phyloP scores from a whole-genome alignment of 805 yeast genomes.

The Candida quercuum region DNA sequence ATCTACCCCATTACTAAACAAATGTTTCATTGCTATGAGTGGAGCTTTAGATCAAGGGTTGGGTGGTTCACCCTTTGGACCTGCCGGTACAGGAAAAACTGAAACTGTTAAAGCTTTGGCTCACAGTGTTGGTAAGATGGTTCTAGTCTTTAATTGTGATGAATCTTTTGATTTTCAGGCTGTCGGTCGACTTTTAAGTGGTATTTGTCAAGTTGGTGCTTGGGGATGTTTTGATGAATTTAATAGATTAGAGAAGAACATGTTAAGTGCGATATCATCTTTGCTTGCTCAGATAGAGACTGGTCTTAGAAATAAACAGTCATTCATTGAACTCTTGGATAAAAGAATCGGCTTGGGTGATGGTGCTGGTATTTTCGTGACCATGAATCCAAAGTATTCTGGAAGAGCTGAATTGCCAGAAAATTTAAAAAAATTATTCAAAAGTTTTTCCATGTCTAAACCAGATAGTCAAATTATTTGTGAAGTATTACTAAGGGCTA shows the following conservation, averaged over 20 bases:
- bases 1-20: slow-evolving; percentile 64
- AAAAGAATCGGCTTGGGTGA: slow-evolving; percentile 32
- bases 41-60: slow-evolving; percentile 66
- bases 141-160: slow-evolving; percentile 86
- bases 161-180: slow-evolving; percentile 79
- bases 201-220: slow-evolving; percentile 77
- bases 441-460: slow-evolving; percentile 64
- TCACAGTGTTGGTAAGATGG: slow-evolving; percentile 71
- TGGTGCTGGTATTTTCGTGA: slow-evolving; percentile 72
- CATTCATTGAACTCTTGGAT: slow-evolving; percentile 37
- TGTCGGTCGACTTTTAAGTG: slow-evolving; percentile 70
- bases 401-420: slow-evolving; percentile 85
- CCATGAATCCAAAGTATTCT: slow-evolving; percentile 85
- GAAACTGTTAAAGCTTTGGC: slow-evolving; percentile 86
- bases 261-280: slow-evolving; percentile 80
- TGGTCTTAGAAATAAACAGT: slow-evolving; percentile 31
- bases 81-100: slow-evolving; percentile 97
- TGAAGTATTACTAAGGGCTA: slow-evolving; percentile 64
- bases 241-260: slow-evolving; percentile 66
- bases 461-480: slow-evolving; percentile 71
- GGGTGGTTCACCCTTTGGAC: slow-evolving; percentile 94
- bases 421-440: slow-evolving; percentile 71
- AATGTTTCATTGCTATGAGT: slow-evolving; percentile 62
- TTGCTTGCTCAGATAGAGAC: slow-evolving; percentile 68
- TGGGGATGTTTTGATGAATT: slow-evolving; percentile 98